phyloP scores from a whole-genome alignment of 805 yeast genomes.

The Saturnispora quitensis region DNA sequence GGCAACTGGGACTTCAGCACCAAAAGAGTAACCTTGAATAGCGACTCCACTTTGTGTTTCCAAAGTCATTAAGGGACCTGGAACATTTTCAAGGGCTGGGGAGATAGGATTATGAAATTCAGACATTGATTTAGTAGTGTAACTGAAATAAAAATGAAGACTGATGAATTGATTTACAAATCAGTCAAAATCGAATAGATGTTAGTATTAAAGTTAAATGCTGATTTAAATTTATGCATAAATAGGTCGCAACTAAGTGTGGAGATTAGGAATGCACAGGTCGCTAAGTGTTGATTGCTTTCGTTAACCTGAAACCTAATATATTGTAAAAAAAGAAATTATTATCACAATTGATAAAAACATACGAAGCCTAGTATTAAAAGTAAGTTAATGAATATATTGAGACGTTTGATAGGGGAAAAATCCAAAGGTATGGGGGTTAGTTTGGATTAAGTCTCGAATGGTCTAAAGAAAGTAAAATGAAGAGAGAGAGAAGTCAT shows the following conservation, averaged over 20 bases:
- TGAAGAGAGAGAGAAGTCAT: not conserved
- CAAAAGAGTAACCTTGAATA: constrained; percentile 93
- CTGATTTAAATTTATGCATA: not conserved
- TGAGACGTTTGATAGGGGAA: constrained; percentile 4
- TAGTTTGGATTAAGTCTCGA: constrained; percentile 7
- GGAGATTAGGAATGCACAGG: not conserved
- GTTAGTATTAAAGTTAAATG: not conserved
- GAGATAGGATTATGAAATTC: constrained; percentile 68
- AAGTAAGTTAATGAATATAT: not conserved
- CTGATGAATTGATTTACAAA: not conserved
- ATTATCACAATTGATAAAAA: not conserved
- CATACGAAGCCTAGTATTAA: not conserved
- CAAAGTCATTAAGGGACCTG: constrained; percentile 76
- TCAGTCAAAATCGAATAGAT: not conserved
- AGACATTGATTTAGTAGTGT: constrained; percentile 1
- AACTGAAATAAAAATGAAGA: not conserved
- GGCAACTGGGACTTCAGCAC: constrained; percentile 80
- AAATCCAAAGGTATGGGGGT: constrained; percentile 9
- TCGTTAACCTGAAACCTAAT: not conserved
- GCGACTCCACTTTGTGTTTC: constrained; percentile 82
- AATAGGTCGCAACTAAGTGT: too few relatives aligned
- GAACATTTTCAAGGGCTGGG: constrained; percentile 80
- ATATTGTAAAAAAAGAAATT: not conserved
- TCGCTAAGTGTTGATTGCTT: not conserved
- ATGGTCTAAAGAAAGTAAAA: constrained; percentile 8